A percentile compares a stretch with the other conserved stretches of the same genome.
phyloP scores from a whole-genome alignment of 2,329 filamentous ascomycete species.

The Cordyceps tenuipes region DNA sequence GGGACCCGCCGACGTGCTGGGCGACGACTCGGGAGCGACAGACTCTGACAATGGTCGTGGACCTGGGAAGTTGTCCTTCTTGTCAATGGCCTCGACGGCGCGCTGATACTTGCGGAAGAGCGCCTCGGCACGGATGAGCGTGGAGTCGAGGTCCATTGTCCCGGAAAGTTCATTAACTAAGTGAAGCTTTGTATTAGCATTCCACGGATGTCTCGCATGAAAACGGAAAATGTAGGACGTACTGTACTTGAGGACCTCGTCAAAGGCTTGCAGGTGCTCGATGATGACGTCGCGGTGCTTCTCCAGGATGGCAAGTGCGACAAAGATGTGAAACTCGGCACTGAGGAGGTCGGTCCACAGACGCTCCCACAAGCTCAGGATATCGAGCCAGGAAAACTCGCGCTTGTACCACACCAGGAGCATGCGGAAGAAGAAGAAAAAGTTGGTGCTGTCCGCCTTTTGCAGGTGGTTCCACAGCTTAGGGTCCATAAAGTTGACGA shows the following conservation, averaged over 20 bases:
- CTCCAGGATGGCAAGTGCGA: conserved; percentile 88
- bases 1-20: conserved; percentile 9
- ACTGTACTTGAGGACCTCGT: conserved; percentile 96
- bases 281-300: conserved; percentile 96
- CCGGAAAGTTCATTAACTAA: conserved; percentile 89
- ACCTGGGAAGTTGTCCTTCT: conserved; percentile 75
- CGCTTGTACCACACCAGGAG: conserved; percentile 97
- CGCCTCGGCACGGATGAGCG: conserved; percentile 77
- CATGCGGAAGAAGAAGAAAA: conserved; percentile 99
- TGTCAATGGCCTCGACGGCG: conserved; percentile 84
- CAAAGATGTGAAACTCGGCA: conserved; percentile 87
- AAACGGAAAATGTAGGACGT: conserved; percentile 27
- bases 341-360: conserved; percentile 90
- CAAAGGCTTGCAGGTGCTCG: conserved; percentile 86
- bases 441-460: conserved; percentile 89
- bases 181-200: background rate
- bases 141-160: conserved; percentile 83
- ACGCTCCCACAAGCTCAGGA: conserved; percentile 81
- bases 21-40: background rate
- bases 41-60: conserved; percentile 22
- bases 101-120: conserved; percentile 84
- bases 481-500: conserved; percentile 95
- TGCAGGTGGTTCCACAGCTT: conserved; percentile 87
- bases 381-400: conserved; percentile 84
- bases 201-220: background rate